Conservation (phyloP, 2,329 filamentous ascomycete genomes). For the Neodidymelliopsis sp. region DNA sequence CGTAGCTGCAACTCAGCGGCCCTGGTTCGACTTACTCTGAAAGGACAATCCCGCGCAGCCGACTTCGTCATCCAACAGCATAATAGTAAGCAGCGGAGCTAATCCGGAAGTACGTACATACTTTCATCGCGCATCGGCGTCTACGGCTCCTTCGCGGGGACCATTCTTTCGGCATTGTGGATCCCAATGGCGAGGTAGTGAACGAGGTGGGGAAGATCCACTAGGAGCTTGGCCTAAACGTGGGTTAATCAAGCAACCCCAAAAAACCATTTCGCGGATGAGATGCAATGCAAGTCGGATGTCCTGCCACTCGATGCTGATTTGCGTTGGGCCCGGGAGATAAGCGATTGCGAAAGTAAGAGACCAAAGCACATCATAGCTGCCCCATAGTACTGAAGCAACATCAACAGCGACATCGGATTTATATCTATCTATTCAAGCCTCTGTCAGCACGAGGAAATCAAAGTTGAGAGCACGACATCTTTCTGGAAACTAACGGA, state of each 20-base stretch:
- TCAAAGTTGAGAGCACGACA: conserved; percentile 26
- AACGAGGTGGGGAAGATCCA: conserved; percentile 6
- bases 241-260: conserved; percentile 5
- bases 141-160: conserved; percentile 22
- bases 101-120: conserved; percentile 9
- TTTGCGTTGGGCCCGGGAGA: conserved; percentile 19
- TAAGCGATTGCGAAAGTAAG: conserved; percentile 40
- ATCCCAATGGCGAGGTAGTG: conserved; percentile 30
- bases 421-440: conserved; percentile 10
- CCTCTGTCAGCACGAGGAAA: conserved; percentile 1
- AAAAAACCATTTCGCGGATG: conserved; percentile 14
- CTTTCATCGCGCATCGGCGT: conserved; percentile 4
- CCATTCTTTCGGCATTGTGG: conserved; percentile 31
- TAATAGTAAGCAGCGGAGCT: conserved; percentile 2
- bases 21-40: conserved; percentile 2
- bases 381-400: conserved; percentile 24
- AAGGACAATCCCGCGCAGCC: conserved; percentile 3
- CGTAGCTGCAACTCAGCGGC: not conserved
- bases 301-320: conserved; percentile 10
- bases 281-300: conserved; percentile 1
- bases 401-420: conserved; percentile 32
- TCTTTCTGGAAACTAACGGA: conserved; percentile 19
- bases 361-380: conserved; percentile 40
- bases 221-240: conserved; percentile 6
- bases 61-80: conserved; percentile 12